Evolutionary conservation across 257 asterid genomes (phyloP), one percentile per base, ranked within the genome.

Genomic region (Jasminum sambac): DNA sequence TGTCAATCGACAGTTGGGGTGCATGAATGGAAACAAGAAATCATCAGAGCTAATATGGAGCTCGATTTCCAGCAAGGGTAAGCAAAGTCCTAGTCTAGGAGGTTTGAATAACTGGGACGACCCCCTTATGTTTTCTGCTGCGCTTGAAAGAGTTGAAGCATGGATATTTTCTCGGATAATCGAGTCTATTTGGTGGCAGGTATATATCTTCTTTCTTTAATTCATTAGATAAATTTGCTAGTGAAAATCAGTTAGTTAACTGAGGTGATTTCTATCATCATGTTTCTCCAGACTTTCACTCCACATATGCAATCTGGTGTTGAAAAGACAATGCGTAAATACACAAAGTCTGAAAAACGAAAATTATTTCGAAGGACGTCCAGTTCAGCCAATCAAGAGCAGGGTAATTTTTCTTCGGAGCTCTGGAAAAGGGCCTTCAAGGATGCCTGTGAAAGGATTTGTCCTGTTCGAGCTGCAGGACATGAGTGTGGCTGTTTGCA

Each of bases 181-280:
- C 21, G 96, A 91, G 86, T 91, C 96, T 66, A 77, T 91, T 52
- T 91, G 97, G 97, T 91, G 97, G 97, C 97, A 91, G 97, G 95
- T 90, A 68, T n/a, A 40, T 66, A 44, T n/a, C n/a, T n/a, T n/a
- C 37, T 58, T 71, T 30, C 38, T 63, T 66, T 21, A 38, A 57
- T 40, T 38, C 34, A 39, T 62, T 69, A 14, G 43, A 46, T 41
- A 19, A 55, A 10, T 66, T 21, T 59, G 62, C 10, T 1, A 63
- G 39, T 76, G 39, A 23, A 69, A 67, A 64, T 19, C 41, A 68
- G 59, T 36, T 62, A 23, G 34, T 39, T 74, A n/a, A 66, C 64
- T 70, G 52, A 75, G 66, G 52, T 30, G 23, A 17, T 48, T 37
- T 55, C 55, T 64, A 50, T 52, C 30, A 38, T 72, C 72, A 50